Evolutionary conservation across 2,329 filamentous ascomycete genomes (phyloP).

Genomic region (Pseudogymnoascus sp.): DNA sequence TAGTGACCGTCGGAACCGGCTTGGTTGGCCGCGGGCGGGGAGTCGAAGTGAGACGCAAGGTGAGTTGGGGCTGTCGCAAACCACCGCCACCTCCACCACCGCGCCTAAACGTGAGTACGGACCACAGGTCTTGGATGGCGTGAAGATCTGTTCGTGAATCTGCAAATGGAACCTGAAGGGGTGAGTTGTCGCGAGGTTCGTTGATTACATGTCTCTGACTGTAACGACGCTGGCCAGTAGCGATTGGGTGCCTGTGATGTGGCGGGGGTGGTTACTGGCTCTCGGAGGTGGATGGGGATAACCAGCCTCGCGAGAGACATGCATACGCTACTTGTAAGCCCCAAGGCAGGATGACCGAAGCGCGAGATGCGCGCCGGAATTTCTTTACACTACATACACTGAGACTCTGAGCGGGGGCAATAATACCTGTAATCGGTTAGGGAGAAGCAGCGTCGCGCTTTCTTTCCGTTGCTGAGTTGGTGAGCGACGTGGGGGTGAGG

Average conservation of each 20-base stretch:
- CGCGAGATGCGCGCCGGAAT: neutral
- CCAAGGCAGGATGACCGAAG: constrained; percentile 1
- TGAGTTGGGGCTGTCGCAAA: constrained; percentile 4
- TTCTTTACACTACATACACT: neutral
- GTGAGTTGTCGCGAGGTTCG: neutral
- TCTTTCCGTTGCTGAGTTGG: neutral
- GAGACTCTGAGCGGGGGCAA: neutral
- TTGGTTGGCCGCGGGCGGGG: neutral
- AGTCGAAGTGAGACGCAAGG: constrained; percentile 4
- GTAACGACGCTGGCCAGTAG: neutral
- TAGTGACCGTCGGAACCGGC: constrained; percentile 7
- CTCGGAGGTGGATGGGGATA: neutral
- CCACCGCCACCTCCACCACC: constrained; percentile 5
- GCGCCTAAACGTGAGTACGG: neutral
- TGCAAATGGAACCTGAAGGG: neutral
- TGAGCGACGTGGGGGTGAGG: neutral
- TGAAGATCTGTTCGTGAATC: neutral
- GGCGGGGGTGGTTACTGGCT: neutral
- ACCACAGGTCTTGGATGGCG: neutral
- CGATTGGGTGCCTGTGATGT: constrained; percentile 7
- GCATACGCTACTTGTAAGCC: neutral
- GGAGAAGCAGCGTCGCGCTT: neutral
- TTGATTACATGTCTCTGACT: neutral
- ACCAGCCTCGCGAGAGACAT: neutral
- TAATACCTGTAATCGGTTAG: neutral